A percentile compares a stretch with the other conserved stretches of the same genome.
Evolutionary conservation across 768 basidiomycete species (phyloP).

Genomic region (Hygrophoropsis aurantiaca): DNA sequence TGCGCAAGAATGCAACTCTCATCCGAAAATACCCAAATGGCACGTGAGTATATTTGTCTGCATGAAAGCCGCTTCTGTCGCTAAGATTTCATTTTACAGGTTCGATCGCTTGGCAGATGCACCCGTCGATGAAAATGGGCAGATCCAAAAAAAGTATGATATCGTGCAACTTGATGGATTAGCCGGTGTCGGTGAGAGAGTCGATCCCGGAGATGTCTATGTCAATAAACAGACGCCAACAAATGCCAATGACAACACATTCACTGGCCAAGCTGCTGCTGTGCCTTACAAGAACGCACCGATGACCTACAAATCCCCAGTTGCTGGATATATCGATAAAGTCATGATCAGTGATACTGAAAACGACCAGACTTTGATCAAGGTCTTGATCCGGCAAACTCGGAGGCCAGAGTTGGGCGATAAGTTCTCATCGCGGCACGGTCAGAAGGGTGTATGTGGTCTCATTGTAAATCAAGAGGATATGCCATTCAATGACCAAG

Average conservation of each 20-base stretch:
- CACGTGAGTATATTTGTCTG: conserved; percentile 61
- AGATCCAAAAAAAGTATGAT: conserved; percentile 79
- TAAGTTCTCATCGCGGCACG: conserved; percentile 97
- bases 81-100: conserved; percentile 33
- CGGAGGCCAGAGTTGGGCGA: conserved; percentile 95
- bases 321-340: conserved; percentile 94
- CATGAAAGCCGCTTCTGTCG: conserved; percentile 2
- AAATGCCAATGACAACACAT: conserved; percentile 89
- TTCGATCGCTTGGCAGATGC: conserved; percentile 95
- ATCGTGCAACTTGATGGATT: conserved; percentile 92
- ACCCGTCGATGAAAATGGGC: conserved; percentile 79
- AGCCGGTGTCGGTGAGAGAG: conserved; percentile 91
- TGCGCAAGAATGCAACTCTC: conserved; percentile 92
- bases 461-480: conserved; percentile 98
- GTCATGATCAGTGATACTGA: conserved; percentile 97
- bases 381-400: conserved; percentile 96
- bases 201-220: conserved; percentile 91
- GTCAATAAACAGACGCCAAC: conserved; percentile 96
- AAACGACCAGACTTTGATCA: conserved; percentile 94
- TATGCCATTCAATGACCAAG: conserved; percentile 99
- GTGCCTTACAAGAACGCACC: conserved; percentile 91
- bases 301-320: conserved; percentile 90
- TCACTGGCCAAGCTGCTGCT: conserved; percentile 78
- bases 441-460: conserved; percentile 98
- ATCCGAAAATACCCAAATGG: conserved; percentile 97